Conservation (phyloP, 129 eudicot genomes). For the Apium graveolens region DNA sequence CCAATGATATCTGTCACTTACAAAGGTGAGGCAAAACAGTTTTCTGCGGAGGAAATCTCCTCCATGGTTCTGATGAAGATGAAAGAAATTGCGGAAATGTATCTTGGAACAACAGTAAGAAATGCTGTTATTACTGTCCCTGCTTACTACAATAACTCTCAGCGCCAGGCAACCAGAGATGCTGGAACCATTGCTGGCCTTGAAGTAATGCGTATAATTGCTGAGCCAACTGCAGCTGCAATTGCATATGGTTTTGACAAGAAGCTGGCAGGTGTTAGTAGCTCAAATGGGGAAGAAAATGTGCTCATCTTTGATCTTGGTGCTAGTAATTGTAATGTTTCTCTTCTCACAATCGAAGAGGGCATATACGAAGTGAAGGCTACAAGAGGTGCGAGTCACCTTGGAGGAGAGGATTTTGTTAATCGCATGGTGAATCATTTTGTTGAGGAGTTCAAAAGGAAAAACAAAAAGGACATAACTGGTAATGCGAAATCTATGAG, state of each 20-base stretch:
- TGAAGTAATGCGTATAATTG: conserved; percentile 35
- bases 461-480: conserved; percentile 30
- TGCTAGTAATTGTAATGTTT: conserved; percentile 37
- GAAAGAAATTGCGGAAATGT: conserved; percentile 42
- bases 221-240: conserved; percentile 51
- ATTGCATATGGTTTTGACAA: conserved; percentile 52
- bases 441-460: conserved; percentile 37
- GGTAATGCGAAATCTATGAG: conserved; percentile 35
- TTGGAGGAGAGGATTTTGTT: conserved; percentile 48
- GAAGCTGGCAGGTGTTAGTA: conserved; percentile 14
- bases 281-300: conserved; percentile 26
- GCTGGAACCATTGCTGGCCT: conserved; percentile 43
- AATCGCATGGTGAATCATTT: conserved; percentile 40
- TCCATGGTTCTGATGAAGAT: conserved; percentile 19
- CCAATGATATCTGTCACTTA: conserved; percentile 39
- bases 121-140: conserved; percentile 7
- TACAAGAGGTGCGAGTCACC: conserved; percentile 35
- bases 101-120: conserved; percentile 26
- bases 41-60: neutral
- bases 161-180: conserved; percentile 32
- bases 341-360: conserved; percentile 28
- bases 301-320: conserved; percentile 46
- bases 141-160: neutral
- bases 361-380: conserved; percentile 29
- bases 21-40: conserved; percentile 15